Base-by-base conservation (phyloP, 352 stramenopile genomes). In the Thalassiosira livingstoniorum region DNA sequence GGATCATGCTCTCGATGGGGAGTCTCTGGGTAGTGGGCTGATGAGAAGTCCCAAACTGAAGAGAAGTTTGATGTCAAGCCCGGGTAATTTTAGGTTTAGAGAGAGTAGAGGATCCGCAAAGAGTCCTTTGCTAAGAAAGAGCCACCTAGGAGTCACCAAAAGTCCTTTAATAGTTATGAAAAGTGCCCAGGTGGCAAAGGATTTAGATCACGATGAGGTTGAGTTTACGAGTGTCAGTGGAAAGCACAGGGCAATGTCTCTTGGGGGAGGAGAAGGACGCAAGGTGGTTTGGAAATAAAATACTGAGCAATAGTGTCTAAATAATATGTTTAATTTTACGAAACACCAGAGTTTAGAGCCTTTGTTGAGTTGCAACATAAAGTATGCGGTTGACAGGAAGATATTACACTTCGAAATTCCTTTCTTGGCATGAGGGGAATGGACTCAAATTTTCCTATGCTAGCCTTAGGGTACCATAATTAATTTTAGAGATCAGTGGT, bases 171-270 rank as follows among this genome's bases (percentile, higher is more conserved):
- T 25, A 58, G 47, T 58, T 7, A 47, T 18, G 7, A 47, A 47
- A 18, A 47, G 7, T 15, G 15, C 39, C 39, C 39, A 47, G 39
- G 15, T 47, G 7, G 11, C 10, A 13, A 31, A n/a, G 4, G 55
- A 64, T 10, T 29, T 42, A 64, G 5, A 25, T 27, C 11, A 58
- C 21, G 47, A 58, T 58, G 47, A 58, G n/a, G 47, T 58, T 10
- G 47, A 58, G 21, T 58, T 58, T 27, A 58, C 27, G 11, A 58
- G 47, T 58, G 47, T 58, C 5, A 58, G 47, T 27, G 47, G 47
- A 5, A 58, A n/a, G n/a, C 47, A 58, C 27, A 58, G 47, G 27
- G 47, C 47, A n/a, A 11, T 58, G 4, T 58, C 47, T n/a, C 11
- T n/a, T 23, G 47, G 47, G 4, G 47, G 47, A 29, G 47, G 47